Percentiles rank a stretch among this genome's conserved stretches.
Evolutionary conservation across 306 rosid species (phyloP).

Genomic region (Vicia sativa): DNA sequence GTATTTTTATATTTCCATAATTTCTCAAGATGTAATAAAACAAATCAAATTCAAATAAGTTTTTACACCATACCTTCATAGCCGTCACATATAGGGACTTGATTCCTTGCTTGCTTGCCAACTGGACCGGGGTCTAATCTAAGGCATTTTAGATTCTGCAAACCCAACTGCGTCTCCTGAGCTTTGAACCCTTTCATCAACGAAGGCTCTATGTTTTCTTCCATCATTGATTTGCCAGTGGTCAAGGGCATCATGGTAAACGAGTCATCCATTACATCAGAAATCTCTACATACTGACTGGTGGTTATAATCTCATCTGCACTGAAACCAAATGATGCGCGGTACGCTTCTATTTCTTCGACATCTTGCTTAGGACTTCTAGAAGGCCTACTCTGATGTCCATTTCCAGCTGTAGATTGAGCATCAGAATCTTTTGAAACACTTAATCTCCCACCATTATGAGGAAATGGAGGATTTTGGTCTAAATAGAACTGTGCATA

Average conservation of each 20-base stretch:
- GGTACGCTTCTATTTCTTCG: conserved; percentile 96
- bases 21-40: conserved; percentile 37
- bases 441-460: conserved; percentile 90
- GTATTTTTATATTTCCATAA: conserved; percentile 13
- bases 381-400: conserved; percentile 74
- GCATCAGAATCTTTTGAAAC: conserved; percentile 96
- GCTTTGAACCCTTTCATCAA: conserved; percentile 59
- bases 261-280: conserved; percentile 93
- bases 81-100: conserved; percentile 50
- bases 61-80: conserved; percentile 61
- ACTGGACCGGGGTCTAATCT: conserved; percentile 49
- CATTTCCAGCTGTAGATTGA: conserved; percentile 76
- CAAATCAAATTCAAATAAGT: conserved; percentile 35
- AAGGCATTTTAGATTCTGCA: conserved; percentile 48
- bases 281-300: conserved; percentile 84
- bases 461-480: conserved; percentile 94
- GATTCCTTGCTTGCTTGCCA: conserved; percentile 48
- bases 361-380: conserved; percentile 94
- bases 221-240: conserved; percentile 57
- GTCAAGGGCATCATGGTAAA: conserved; percentile 86
- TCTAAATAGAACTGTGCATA: conserved; percentile 96
- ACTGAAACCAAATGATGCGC: conserved; percentile 99
- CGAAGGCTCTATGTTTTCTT: conserved; percentile 61
- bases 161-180: conserved; percentile 50
- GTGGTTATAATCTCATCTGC: conserved; percentile 98